Evolutionary conservation across 345 rosid species (phyloP).

Genomic region (Aquilaria yunnanensis): DNA sequence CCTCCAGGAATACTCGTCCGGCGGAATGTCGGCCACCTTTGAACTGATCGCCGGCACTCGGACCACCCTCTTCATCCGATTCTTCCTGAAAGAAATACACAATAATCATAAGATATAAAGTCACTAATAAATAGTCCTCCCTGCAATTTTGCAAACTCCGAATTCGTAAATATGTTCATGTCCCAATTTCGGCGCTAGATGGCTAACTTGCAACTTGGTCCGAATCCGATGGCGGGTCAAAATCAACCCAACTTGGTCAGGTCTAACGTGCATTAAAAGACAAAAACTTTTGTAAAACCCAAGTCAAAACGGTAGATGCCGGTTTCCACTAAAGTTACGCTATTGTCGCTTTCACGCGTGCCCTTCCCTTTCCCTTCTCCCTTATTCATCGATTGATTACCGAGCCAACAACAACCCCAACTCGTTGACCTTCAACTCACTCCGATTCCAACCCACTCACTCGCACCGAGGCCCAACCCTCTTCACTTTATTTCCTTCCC

Average conservation of each 20-base stretch:
- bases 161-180: neutral
- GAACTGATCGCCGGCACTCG: conserved; percentile 88
- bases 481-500: too few relatives aligned
- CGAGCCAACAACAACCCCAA: conserved; percentile 1
- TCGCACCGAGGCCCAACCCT: neutral
- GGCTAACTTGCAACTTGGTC: conserved; percentile 4
- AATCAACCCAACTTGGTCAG: neutral
- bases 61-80: conserved; percentile 59
- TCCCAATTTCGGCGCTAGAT: neutral
- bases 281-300: conserved; percentile 1
- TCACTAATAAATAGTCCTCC: neutral
- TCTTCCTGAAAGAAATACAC: conserved; percentile 38
- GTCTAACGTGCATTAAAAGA: neutral
- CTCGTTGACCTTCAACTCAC: conserved; percentile 20
- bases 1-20: conserved; percentile 92
- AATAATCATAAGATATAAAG: neutral
- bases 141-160: too few relatives aligned
- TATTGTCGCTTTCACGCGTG: conserved; percentile 29
- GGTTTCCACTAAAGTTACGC: neutral
- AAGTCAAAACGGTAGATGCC: neutral
- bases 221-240: neutral
- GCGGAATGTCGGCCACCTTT: conserved; percentile 89
- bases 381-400: neutral
- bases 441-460: neutral
- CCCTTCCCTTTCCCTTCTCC: conserved; percentile 2